Base-by-base conservation (phyloP, 2,329 filamentous ascomycete genomes). In the Botrytis elliptica region DNA sequence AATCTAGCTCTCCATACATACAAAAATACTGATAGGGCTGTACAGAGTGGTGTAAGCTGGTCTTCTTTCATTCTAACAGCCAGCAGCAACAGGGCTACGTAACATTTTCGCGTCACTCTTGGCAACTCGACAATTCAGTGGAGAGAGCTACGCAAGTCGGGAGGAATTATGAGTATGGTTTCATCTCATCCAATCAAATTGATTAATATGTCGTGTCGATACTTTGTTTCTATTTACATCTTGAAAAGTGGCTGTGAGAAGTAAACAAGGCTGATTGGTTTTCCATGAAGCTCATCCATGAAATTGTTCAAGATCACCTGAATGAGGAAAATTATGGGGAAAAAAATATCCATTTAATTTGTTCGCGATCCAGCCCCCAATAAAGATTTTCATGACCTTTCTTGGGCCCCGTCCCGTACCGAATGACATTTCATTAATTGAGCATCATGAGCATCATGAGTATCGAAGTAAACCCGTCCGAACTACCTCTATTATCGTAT, bases 21-120 rank as follows among this genome's bases (percentile, higher is more conserved):
- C 59, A 18, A 40, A 62, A n/a, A 62, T 40, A 40, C 22, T 40
- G 12, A 69, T 25, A 38, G 46, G 29, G 33, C 65, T 36, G 36
- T 29, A 29, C 52, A n/a, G 3, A 55, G 25, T 29, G 25, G n/a
- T 52, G 49, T 52, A 55, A 29, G n/a, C 52, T n/a, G 65, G 14
- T 20, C n/a, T 57, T 42, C 66, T 22, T 22, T 22, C 40, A 20
- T 20, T 64, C 62, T 46, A 46, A n/a, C 18, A n/a, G 42, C n/a
- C 38, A 33, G 9, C 20, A 71, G 25, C 25, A 46, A 46, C 46
- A 71, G 60, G 69, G 57, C 69, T 71, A 42, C 44, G 68, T 70
- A 62, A 60, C 68, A 44, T 44, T 60, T 70, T 60, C 69, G 69
- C 44, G 42, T 71, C 69, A 42, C 59, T 33, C 69, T 71, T 71